Evolutionary conservation across 177 flowering plant genomes (phyloP).

Genomic region (Vitis hybrid): DNA sequence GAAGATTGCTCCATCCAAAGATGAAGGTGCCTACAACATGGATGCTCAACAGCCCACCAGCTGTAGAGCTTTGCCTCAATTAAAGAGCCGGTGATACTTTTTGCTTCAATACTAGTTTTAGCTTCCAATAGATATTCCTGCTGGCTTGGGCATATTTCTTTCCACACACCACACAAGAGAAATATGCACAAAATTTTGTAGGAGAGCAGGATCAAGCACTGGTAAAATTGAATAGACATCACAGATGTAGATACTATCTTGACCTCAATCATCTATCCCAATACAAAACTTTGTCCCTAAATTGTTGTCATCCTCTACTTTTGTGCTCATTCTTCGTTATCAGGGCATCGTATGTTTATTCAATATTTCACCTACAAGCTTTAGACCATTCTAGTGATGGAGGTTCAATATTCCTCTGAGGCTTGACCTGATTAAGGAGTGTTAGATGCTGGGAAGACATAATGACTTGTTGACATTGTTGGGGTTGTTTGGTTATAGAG

Average conservation of each 20-base stretch:
- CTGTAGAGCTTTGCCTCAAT: conserved; percentile 12
- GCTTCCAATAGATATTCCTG: conserved; percentile 1
- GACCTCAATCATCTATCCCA: neutral
- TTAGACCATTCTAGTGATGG: too few species aligned
- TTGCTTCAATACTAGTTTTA: neutral
- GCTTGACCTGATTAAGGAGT: too few species aligned
- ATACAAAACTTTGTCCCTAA: neutral
- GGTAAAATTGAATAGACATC: conserved; percentile 6
- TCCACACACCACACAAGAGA: neutral
- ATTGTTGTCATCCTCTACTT: neutral
- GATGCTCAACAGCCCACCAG: conserved; percentile 5
- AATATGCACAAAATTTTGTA: conserved; percentile 15
- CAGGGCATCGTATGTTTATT: neutral
- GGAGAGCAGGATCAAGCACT: conserved; percentile 4
- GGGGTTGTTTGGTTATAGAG: too few species aligned
- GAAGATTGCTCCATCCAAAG: conserved; percentile 24
- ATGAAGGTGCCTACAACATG: conserved; percentile 6
- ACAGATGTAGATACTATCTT: neutral
- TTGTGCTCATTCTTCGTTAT: neutral
- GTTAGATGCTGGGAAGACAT: too few species aligned
- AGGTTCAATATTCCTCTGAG: too few species aligned
- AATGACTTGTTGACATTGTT: too few species aligned
- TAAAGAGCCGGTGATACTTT: conserved; percentile 10
- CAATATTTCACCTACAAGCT: neutral
- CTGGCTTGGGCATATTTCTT: conserved; percentile 4